These are phyloP conservation scores for Zasmidium cellare DNA, from an alignment of 2,329 filamentous ascomycete species.

Conservation along the genomic window DNA sequence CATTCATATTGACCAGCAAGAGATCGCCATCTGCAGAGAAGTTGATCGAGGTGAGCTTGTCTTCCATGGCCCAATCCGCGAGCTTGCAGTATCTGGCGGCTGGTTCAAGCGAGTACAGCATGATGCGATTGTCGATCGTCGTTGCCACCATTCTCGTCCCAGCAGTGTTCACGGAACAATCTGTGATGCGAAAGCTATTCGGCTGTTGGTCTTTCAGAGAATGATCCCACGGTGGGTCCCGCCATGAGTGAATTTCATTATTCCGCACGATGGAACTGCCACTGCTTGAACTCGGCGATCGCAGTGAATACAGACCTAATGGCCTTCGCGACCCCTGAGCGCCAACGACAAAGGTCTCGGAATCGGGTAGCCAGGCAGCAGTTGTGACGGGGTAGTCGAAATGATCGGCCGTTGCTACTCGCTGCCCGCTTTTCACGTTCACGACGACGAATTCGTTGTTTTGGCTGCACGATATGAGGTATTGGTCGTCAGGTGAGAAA, in stretches of 20 bases:
- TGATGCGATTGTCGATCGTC: constrained; percentile 67
- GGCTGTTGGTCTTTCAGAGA: constrained; percentile 57
- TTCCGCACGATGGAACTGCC: constrained; percentile 24
- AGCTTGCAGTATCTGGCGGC: constrained; percentile 67
- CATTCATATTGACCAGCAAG: constrained; percentile 78
- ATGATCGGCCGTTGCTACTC: constrained; percentile 64
- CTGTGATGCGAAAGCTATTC: constrained; percentile 73
- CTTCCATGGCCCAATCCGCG: constrained; percentile 69
- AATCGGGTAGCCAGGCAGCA: constrained; percentile 84
- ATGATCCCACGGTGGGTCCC: constrained; percentile 47
- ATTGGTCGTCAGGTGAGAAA: constrained; percentile 90
- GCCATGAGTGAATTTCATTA: constrained; percentile 33
- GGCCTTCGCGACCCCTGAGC: constrained; percentile 68
- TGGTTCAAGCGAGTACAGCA: constrained; percentile 72
- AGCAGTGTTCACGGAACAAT: constrained; percentile 79
- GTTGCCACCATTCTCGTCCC: constrained; percentile 78
- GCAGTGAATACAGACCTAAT: constrained; percentile 57
- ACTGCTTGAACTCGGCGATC: constrained; percentile 9
- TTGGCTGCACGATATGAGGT: constrained; percentile 74
- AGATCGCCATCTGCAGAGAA: constrained; percentile 80
- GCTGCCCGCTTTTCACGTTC: constrained; percentile 48
- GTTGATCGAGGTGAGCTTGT: constrained; percentile 73
- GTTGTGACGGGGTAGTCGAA: constrained; percentile 85
- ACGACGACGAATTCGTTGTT: constrained; percentile 38
- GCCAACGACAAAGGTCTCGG: constrained; percentile 74